phyloP scores from a whole-genome alignment of 805 yeast species.

The Cephaloascus albidus region DNA sequence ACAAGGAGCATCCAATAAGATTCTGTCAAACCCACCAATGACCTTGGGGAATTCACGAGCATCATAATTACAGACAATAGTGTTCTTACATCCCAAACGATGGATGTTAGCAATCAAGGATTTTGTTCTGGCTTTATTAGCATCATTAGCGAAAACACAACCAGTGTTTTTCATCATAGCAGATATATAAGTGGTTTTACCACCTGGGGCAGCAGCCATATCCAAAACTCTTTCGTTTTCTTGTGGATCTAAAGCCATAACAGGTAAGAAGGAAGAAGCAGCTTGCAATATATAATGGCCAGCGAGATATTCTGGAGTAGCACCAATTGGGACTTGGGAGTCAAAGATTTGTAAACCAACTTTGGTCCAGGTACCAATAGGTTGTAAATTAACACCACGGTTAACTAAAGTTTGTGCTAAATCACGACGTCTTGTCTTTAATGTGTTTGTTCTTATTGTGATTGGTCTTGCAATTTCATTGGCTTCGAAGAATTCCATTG shows the following conservation, averaged over 20 bases:
- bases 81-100: constrained; percentile 92
- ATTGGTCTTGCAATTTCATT: constrained; percentile 95
- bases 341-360: constrained; percentile 97
- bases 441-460: constrained; percentile 95
- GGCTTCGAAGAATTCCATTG: constrained; percentile 97
- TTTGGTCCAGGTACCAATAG: constrained; percentile 96
- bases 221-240: constrained; percentile 92
- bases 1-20: constrained; percentile 95
- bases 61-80: constrained; percentile 94
- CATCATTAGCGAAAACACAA: constrained; percentile 92
- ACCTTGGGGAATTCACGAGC: constrained; percentile 98
- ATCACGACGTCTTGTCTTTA: constrained; percentile 90
- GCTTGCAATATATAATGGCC: constrained; percentile 98
- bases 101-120: constrained; percentile 95
- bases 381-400: constrained; percentile 95
- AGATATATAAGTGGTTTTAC: constrained; percentile 89
- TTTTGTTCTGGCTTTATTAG: constrained; percentile 93
- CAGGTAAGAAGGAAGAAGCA: constrained; percentile 95
- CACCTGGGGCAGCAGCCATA: constrained; percentile 99
- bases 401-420: constrained; percentile 91
- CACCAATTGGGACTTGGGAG: constrained; percentile 99
- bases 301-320: constrained; percentile 96
- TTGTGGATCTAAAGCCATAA: constrained; percentile 96
- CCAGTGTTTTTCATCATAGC: constrained; percentile 99
- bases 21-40: constrained; percentile 95